Conservation (phyloP, 345 rosid genomes). For the Eucalyptus albens region DNA sequence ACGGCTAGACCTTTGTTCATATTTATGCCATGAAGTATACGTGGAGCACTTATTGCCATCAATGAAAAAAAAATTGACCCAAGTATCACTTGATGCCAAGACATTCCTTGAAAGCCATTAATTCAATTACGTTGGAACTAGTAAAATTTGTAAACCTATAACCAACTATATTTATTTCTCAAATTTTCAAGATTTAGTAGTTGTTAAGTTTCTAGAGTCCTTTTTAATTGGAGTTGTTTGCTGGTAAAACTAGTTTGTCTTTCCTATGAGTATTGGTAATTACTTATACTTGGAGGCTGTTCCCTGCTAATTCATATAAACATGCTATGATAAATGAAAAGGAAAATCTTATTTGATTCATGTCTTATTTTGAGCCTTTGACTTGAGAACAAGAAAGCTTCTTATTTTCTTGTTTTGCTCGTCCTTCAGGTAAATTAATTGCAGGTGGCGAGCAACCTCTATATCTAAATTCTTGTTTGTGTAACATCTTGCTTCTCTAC, state of each 20-base stretch:
- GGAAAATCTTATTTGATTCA: neutral
- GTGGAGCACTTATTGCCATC: too few species aligned
- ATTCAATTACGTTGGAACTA: too few species aligned
- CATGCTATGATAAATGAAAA: neutral
- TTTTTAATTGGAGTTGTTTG: too few species aligned
- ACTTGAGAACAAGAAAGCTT: neutral
- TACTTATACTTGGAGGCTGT: neutral
- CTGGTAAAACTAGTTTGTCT: neutral
- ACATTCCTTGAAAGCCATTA: too few species aligned
- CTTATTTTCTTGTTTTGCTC: neutral
- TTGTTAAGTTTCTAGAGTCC: too few species aligned
- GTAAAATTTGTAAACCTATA: too few species aligned
- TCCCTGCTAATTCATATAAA: neutral
- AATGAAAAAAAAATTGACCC: too few species aligned
- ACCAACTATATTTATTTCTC: too few species aligned
- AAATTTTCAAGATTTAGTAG: too few species aligned
- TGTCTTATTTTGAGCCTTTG: neutral
- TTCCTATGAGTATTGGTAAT: neutral
- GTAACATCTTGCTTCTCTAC: neutral
- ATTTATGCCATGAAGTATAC: too few species aligned
- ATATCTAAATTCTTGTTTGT: neutral
- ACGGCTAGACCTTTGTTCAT: too few species aligned
- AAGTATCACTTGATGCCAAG: too few species aligned
- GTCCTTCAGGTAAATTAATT: neutral
- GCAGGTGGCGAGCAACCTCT: neutral